Evolutionary conservation across 2,329 filamentous ascomycete species (phyloP).

Genomic region (Exophiala xenobiotica): DNA sequence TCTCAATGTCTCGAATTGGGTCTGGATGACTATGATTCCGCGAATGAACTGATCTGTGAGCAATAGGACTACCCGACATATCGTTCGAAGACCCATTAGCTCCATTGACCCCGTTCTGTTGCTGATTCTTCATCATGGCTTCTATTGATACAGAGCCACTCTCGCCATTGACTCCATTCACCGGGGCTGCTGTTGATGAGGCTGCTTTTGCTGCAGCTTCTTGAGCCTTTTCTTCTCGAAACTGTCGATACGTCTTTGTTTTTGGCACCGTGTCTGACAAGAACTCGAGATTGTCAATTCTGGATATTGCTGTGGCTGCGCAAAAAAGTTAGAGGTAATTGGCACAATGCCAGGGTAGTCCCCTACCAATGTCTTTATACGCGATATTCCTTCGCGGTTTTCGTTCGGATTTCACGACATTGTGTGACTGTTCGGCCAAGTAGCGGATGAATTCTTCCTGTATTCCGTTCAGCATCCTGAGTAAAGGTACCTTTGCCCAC

Average conservation of each 20-base stretch:
- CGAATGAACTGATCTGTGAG: slow-evolving; percentile 15
- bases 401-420: slow-evolving; percentile 83
- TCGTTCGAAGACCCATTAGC: slow-evolving; percentile 15
- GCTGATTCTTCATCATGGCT: slow-evolving; percentile 24
- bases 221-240: slow-evolving; percentile 64
- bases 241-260: slow-evolving; percentile 75
- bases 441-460: slow-evolving; percentile 96
- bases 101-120: slow-evolving; percentile 20
- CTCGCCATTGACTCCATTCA: slow-evolving; percentile 32
- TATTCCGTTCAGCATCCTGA: neutral
- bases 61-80: slow-evolving; percentile 6
- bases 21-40: slow-evolving; percentile 24
- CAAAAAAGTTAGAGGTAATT: too few species aligned
- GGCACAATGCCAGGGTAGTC: neutral
- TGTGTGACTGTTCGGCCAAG: slow-evolving; percentile 78
- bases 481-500: neutral
- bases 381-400: slow-evolving; percentile 93
- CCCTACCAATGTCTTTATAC: slow-evolving; percentile 84
- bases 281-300: slow-evolving; percentile 93
- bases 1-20: slow-evolving; percentile 25
- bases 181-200: slow-evolving; percentile 33
- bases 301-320: slow-evolving; percentile 76
- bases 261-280: slow-evolving; percentile 86
- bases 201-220: slow-evolving; percentile 36
- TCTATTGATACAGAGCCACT: slow-evolving; percentile 20